Evolutionary conservation across 345 rosid species (phyloP).

Genomic region (Alliaria petiolata): DNA sequence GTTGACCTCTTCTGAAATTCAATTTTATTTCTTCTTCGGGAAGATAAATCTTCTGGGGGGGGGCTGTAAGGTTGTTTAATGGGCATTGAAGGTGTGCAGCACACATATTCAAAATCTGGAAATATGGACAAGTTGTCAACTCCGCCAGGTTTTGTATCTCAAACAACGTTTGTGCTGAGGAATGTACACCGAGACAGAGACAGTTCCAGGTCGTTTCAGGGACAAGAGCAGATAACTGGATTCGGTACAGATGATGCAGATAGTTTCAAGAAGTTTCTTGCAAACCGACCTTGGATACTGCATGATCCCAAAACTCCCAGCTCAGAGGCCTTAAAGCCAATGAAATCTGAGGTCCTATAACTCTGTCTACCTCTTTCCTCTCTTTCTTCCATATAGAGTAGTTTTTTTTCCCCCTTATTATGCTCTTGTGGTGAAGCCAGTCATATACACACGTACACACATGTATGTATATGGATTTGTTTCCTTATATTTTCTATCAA

Average conservation of each 20-base stretch:
- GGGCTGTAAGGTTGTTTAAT: background rate
- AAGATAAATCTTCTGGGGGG: background rate
- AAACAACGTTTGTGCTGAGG: conserved; percentile 23
- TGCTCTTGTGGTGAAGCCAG: background rate
- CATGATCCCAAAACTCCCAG: conserved; percentile 11
- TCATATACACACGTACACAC: background rate
- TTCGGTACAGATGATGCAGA: background rate
- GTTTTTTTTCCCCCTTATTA: background rate
- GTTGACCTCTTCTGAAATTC: background rate
- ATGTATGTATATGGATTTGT: background rate
- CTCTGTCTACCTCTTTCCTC: background rate
- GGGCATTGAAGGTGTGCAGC: conserved; percentile 5
- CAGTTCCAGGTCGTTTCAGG: background rate
- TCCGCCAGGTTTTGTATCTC: conserved; percentile 28
- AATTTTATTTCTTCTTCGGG: background rate
- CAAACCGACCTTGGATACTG: conserved; percentile 29
- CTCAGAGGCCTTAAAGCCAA: conserved; percentile 15
- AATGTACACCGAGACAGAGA: conserved; percentile 10
- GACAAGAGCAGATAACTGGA: conserved; percentile 10
- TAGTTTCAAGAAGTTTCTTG: background rate
- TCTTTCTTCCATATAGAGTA: background rate
- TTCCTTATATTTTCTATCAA: background rate
- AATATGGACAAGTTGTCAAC: conserved; percentile 8
- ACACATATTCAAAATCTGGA: background rate
- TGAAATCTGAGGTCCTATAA: conserved; percentile 3